Evolutionary conservation across 768 basidiomycete genomes (phyloP).

Genomic region (Russula sp.): DNA sequence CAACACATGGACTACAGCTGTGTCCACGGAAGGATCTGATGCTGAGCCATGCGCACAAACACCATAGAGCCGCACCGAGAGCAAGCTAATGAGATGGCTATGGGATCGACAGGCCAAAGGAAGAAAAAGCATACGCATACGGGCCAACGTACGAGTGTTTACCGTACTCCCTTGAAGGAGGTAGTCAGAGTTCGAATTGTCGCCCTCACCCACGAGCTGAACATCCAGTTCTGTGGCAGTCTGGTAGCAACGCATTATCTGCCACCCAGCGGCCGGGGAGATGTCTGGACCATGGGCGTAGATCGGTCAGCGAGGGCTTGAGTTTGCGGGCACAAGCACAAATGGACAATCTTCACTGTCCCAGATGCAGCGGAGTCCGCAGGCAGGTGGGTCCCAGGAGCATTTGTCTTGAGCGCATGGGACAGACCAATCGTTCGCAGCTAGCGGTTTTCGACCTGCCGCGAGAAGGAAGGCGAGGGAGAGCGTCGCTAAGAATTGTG

Average conservation of each 20-base stretch:
- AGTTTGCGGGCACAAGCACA: not conserved
- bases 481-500: not conserved
- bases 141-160: too few species aligned
- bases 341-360: constrained; percentile 7
- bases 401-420: constrained; percentile 9
- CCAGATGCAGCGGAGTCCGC: not conserved
- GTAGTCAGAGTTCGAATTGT: constrained; percentile 7
- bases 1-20: too few species aligned
- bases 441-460: not conserved
- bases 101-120: too few species aligned
- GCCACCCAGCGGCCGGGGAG: constrained; percentile 3
- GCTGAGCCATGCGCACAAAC: too few species aligned
- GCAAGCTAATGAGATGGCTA: too few species aligned
- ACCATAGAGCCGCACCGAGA: too few species aligned
- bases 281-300: constrained; percentile 10
- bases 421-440: constrained; percentile 9
- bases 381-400: constrained; percentile 11
- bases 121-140: too few species aligned
- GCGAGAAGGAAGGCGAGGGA: not conserved
- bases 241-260: constrained; percentile 6
- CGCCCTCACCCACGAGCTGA: not conserved
- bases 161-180: too few species aligned
- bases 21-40: too few species aligned
- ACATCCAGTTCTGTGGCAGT: not conserved
- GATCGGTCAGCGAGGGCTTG: not conserved